These are phyloP conservation scores for Centrapalus pauciflorus DNA, from an alignment of 129 eudicot genomes.

Conservation along the genomic window DNA sequence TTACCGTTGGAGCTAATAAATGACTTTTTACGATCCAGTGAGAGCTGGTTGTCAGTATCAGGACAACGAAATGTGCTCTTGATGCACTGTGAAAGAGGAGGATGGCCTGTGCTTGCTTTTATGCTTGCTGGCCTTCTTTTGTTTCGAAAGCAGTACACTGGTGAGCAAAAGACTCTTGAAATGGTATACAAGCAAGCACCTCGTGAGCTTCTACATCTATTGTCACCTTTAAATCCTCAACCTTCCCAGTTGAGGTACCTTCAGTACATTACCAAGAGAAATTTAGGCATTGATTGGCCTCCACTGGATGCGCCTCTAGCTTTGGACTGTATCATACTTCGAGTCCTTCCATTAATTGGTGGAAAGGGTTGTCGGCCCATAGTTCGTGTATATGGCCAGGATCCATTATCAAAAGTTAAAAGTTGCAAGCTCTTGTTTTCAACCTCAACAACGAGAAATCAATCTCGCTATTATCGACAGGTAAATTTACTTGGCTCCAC, in stretches of 20 bases:
- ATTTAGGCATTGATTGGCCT: slow-evolving; percentile 79
- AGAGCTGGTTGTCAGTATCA: slow-evolving; percentile 46
- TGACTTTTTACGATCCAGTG: slow-evolving; percentile 42
- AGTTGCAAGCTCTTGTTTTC: slow-evolving; percentile 72
- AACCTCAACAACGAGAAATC: slow-evolving; percentile 42
- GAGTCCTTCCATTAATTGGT: slow-evolving; percentile 64
- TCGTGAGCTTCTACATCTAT: slow-evolving; percentile 65
- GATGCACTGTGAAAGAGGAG: slow-evolving; percentile 65
- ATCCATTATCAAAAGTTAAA: slow-evolving; percentile 50
- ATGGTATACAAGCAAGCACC: slow-evolving; percentile 60
- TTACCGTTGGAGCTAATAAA: slow-evolving; percentile 51
- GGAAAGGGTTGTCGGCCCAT: slow-evolving; percentile 88
- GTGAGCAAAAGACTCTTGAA: slow-evolving; percentile 60
- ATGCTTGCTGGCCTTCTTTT: slow-evolving; percentile 55
- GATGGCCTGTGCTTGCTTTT: slow-evolving; percentile 62
- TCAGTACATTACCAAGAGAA: slow-evolving; percentile 80
- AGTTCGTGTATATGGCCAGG: slow-evolving; percentile 82
- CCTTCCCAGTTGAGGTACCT: slow-evolving; percentile 93
- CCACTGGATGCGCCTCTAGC: slow-evolving; percentile 68
- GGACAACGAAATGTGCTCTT: slow-evolving; percentile 45
- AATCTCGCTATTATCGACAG: slow-evolving; percentile 50
- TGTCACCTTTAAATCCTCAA: slow-evolving; percentile 81
- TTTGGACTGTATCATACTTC: slow-evolving; percentile 72
- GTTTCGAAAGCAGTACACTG: slow-evolving; percentile 37
- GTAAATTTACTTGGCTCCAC: slow-evolving; percentile 30